Evolutionary conservation across 208 protist genomes (phyloP).

Genomic region (Tetramitus jugosus): DNA sequence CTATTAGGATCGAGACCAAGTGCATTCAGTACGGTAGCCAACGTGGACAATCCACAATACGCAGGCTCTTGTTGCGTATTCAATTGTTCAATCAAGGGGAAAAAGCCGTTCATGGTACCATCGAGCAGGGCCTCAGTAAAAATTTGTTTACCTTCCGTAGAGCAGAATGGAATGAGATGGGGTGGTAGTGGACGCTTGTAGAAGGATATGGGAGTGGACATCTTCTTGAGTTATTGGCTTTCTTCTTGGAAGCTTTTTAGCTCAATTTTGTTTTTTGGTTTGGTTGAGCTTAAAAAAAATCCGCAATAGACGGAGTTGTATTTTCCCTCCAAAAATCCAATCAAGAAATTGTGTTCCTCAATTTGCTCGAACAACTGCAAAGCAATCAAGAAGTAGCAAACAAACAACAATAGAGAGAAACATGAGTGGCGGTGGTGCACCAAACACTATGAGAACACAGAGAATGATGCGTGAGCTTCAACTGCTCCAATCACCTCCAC

Average conservation of each 20-base stretch:
- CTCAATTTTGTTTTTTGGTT: too few species aligned
- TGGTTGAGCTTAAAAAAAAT: too few species aligned
- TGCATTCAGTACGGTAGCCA: constrained; percentile 62
- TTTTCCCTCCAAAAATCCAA: too few species aligned
- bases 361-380: too few species aligned
- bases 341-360: too few species aligned
- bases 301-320: too few species aligned
- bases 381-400: too few species aligned
- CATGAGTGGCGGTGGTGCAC: too few species aligned
- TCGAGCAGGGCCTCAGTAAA: constrained; percentile 21
- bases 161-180: constrained; percentile 27
- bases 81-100: constrained; percentile 36
- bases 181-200: constrained; percentile 25
- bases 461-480: not conserved
- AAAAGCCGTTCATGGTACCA: constrained; percentile 27
- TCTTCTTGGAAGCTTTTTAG: too few species aligned
- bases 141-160: constrained; percentile 29
- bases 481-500: not conserved
- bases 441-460: too few species aligned
- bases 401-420: too few species aligned
- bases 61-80: constrained; percentile 36
- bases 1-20: constrained; percentile 52
- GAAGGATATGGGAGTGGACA: not conserved
- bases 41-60: constrained; percentile 55
- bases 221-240: too few species aligned